Conservation (phyloP, 2,329 filamentous ascomycete genomes). For the Teratosphaeriaceae sp. region DNA sequence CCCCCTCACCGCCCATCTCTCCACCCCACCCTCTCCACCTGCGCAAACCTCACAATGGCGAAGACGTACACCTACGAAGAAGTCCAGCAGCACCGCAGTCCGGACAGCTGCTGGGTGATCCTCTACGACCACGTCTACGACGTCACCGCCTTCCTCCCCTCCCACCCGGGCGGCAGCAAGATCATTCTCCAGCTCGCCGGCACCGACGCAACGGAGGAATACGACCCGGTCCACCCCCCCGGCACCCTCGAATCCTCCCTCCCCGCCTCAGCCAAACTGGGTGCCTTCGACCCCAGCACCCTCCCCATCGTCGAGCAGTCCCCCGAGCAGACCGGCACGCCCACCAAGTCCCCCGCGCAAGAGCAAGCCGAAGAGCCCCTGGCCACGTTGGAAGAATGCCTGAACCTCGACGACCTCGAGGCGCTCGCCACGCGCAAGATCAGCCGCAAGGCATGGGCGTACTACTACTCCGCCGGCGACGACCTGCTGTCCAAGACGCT, state of each 20-base stretch:
- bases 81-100: slow-evolving; percentile 78
- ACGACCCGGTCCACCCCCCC: slow-evolving; percentile 90
- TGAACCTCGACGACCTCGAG: slow-evolving; percentile 91
- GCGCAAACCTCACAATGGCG: slow-evolving; percentile 51
- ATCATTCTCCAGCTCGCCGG: slow-evolving; percentile 86
- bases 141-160: slow-evolving; percentile 77
- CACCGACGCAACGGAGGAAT: slow-evolving; percentile 88
- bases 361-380: slow-evolving; percentile 25
- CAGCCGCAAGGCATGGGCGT: slow-evolving; percentile 81
- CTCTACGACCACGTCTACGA: slow-evolving; percentile 95
- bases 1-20: not conserved
- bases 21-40: too few relatives aligned
- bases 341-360: slow-evolving; percentile 13
- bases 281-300: slow-evolving; percentile 64
- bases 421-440: slow-evolving; percentile 71
- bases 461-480: slow-evolving; percentile 87
- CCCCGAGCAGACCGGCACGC: slow-evolving; percentile 29
- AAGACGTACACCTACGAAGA: slow-evolving; percentile 62
- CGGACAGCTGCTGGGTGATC: slow-evolving; percentile 87
- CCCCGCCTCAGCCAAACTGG: slow-evolving; percentile 66
- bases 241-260: slow-evolving; percentile 84
- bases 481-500: slow-evolving; percentile 71
- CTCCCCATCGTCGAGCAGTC: slow-evolving; percentile 47
- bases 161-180: slow-evolving; percentile 80
- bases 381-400: slow-evolving; percentile 56